Percentiles rank a stretch among this genome's conserved stretches.
These are phyloP conservation scores for Yarrowia sp. DNA, from an alignment of 805 yeast genomes.

Conservation along the genomic window DNA sequence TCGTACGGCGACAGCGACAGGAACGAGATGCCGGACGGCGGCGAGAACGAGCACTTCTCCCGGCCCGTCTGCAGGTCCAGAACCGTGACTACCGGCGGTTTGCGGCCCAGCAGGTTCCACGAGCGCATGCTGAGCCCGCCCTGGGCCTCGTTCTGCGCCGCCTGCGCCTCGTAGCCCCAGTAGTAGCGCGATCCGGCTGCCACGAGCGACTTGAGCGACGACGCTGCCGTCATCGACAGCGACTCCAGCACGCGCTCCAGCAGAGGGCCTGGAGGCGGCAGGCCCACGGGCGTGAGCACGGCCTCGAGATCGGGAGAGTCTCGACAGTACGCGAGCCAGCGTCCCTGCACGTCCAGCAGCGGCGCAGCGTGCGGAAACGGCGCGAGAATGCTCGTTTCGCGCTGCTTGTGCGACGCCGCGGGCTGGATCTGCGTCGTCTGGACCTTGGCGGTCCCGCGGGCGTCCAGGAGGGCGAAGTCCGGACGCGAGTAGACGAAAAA, in stretches of 20 bases:
- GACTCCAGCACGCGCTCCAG: constrained; percentile 7
- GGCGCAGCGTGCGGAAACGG: constrained; percentile 12
- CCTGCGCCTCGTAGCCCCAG: constrained; percentile 2
- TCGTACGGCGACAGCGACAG: constrained; percentile 64
- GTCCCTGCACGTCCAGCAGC: not conserved
- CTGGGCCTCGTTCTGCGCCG: constrained; percentile 43
- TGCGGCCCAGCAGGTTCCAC: constrained; percentile 12
- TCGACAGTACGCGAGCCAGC: constrained; percentile 17
- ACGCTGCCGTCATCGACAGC: constrained; percentile 45
- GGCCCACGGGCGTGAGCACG: not conserved
- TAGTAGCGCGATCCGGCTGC: constrained; percentile 42
- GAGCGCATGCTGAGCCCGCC: constrained; percentile 43
- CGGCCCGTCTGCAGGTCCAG: not conserved
- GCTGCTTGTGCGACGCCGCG: not conserved
- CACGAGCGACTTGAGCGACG: constrained; percentile 48
- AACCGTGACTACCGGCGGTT: constrained; percentile 8
- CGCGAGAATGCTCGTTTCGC: not conserved
- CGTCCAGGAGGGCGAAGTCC: not conserved
- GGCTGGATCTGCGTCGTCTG: constrained; percentile 10
- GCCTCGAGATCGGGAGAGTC: constrained; percentile 2
- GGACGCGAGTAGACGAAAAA: constrained; percentile 5
- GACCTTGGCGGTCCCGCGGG: not conserved
- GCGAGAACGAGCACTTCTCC: not conserved
- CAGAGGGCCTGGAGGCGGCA: constrained; percentile 5
- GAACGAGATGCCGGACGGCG: constrained; percentile 2